Percentiles rank a stretch among this genome's conserved stretches.
These are phyloP conservation scores for Fomitopsis pinicola DNA, from an alignment of 1,284 basidiomycete species.

Conservation along the genomic window DNA sequence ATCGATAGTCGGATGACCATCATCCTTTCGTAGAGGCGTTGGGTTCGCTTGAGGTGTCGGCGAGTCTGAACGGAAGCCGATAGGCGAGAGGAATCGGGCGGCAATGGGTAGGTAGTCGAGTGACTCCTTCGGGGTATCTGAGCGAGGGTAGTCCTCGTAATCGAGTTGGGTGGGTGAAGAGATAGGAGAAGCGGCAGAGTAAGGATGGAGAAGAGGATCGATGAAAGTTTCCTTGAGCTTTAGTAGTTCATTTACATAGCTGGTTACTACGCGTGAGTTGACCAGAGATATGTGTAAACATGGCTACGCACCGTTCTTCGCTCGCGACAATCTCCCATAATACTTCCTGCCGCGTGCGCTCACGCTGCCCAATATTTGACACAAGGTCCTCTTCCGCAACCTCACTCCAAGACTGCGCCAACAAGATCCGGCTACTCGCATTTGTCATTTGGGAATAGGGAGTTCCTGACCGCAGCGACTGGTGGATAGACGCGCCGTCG, in stretches of 20 bases:
- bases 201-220: slow-evolving; percentile 84
- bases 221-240: slow-evolving; percentile 94
- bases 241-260: slow-evolving; percentile 87
- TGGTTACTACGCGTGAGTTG: slow-evolving; percentile 30
- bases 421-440: slow-evolving; percentile 64
- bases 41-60: slow-evolving; percentile 26
- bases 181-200: slow-evolving; percentile 48
- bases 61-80: slow-evolving; percentile 49
- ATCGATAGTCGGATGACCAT: slow-evolving; percentile 55
- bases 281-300: slow-evolving; percentile 2
- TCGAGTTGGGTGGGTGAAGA: slow-evolving; percentile 55
- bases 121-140: slow-evolving; percentile 64
- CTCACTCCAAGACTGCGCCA: slow-evolving; percentile 91
- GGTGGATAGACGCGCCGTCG: slow-evolving; percentile 51
- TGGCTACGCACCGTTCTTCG: slow-evolving; percentile 78
- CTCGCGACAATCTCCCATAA: slow-evolving; percentile 97
- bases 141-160: slow-evolving; percentile 52
- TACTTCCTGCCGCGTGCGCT: slow-evolving; percentile 95
- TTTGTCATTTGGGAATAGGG: slow-evolving; percentile 75
- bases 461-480: slow-evolving; percentile 70
- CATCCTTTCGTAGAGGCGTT: slow-evolving; percentile 37
- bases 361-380: slow-evolving; percentile 86
- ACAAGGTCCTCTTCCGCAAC: slow-evolving; percentile 95
- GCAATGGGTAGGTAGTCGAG: slow-evolving; percentile 86
- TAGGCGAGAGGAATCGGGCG: slow-evolving; percentile 83